phyloP scores from a whole-genome alignment of 202 grass and related monocot species.

The Brachypodium distachyon region DNA sequence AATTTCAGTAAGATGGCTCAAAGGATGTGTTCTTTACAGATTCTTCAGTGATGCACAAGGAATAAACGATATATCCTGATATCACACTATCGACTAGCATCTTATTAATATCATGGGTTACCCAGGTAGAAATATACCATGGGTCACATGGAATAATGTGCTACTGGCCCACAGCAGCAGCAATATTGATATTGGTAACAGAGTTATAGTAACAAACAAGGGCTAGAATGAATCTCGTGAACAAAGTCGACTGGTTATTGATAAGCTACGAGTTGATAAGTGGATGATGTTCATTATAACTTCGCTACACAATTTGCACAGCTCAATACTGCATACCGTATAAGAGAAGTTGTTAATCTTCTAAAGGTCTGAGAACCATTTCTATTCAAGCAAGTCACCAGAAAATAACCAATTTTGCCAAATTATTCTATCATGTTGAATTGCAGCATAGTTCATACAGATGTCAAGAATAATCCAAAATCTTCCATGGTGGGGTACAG shows the following conservation, averaged over 20 bases:
- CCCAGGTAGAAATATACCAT: too few species aligned
- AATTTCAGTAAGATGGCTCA: neutral
- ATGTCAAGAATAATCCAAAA: neutral
- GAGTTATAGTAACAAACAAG: neutral
- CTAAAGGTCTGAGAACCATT: neutral
- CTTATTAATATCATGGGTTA: too few species aligned
- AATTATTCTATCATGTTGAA: neutral
- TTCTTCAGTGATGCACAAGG: neutral
- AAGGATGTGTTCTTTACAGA: neutral
- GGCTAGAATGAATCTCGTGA: neutral
- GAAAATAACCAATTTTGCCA: neutral
- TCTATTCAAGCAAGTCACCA: neutral
- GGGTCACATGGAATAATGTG: constrained; percentile 23
- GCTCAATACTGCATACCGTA: neutral
- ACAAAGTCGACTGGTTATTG: neutral
- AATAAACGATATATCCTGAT: neutral
- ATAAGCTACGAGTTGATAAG: too few species aligned
- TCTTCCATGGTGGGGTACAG: neutral
- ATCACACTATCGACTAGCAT: neutral
- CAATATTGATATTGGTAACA: neutral
- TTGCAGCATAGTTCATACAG: neutral
- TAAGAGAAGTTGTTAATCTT: neutral
- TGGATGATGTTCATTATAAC: neutral
- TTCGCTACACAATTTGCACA: neutral
- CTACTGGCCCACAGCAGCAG: neutral